phyloP scores from a whole-genome alignment of 2,329 filamentous ascomycete species.

The Immersiporthe knoxdaviesiana region DNA sequence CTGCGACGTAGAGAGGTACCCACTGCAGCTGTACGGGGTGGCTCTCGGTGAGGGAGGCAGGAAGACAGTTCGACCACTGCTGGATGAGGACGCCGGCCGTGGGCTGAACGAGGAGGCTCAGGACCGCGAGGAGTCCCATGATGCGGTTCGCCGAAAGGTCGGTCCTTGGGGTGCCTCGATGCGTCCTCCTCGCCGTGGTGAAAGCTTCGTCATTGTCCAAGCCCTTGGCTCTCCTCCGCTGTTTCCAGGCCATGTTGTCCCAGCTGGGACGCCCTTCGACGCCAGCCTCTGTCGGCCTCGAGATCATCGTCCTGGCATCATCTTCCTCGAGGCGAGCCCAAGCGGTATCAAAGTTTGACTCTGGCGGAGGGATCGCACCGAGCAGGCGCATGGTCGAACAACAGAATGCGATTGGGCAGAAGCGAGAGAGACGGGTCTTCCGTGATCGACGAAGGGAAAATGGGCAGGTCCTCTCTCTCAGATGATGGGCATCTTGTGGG shows the following conservation, averaged over 20 bases:
- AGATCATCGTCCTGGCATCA: conserved; percentile 16
- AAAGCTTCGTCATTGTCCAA: not conserved
- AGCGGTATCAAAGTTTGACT: conserved; percentile 21
- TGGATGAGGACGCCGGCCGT: conserved; percentile 68
- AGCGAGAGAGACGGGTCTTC: conserved; percentile 9
- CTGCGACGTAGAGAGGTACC: conserved; percentile 74
- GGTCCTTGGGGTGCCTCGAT: not conserved
- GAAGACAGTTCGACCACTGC: conserved; percentile 83
- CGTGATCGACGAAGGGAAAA: conserved; percentile 21
- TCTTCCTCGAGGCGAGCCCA: conserved; percentile 21
- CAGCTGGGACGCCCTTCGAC: conserved; percentile 9
- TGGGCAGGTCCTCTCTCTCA: conserved; percentile 23
- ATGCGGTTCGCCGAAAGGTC: not conserved
- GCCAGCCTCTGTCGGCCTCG: conserved; percentile 7
- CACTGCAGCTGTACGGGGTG: conserved; percentile 74
- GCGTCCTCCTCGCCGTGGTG: conserved; percentile 4
- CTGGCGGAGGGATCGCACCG: conserved; percentile 20
- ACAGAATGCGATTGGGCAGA: conserved; percentile 16
- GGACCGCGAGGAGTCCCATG: conserved; percentile 45
- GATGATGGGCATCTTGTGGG: conserved; percentile 30
- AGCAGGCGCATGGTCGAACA: conserved; percentile 27
- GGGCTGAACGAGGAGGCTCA: conserved; percentile 38
- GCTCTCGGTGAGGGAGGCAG: conserved; percentile 59
- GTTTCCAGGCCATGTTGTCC: conserved; percentile 6
- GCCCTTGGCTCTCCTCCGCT: not conserved